A percentile compares a stretch with the other conserved stretches of the same genome.
Conservation (phyloP, 2,329 filamentous ascomycete species). For the Ophiostoma sp. region DNA sequence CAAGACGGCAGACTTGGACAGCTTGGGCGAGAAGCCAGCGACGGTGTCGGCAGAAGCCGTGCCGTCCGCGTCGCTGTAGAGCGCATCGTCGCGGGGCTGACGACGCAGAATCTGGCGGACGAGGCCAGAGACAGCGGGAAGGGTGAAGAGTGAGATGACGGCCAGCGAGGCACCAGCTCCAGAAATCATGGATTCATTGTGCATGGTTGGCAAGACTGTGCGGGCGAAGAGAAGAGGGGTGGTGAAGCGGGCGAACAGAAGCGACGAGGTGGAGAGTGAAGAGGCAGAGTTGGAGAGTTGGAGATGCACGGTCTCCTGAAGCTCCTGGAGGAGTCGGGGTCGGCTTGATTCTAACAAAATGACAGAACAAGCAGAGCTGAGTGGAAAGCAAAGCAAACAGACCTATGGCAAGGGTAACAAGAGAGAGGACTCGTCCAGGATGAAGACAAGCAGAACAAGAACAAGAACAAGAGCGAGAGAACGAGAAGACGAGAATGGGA, state of each 20-base stretch:
- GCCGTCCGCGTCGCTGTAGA: conserved; percentile 66
- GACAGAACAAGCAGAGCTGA: background rate
- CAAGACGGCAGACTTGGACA: conserved; percentile 51
- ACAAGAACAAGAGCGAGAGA: background rate
- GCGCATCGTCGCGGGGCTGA: conserved; percentile 34
- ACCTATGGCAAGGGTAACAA: background rate
- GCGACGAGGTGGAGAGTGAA: background rate
- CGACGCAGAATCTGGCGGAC: conserved; percentile 30
- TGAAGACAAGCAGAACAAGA: too few relatives aligned
- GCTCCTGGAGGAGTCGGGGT: background rate
- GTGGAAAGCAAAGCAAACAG: background rate
- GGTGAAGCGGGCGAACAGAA: background rate
- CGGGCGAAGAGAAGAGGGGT: background rate
- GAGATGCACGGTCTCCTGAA: background rate
- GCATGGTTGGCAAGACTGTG: conserved; percentile 27
- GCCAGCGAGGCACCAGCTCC: conserved; percentile 30
- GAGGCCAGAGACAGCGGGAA: conserved; percentile 31
- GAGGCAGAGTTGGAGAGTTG: background rate
- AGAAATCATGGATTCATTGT: conserved; percentile 30
- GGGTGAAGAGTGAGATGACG: conserved; percentile 31
- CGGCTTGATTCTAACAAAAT: conserved; percentile 11
- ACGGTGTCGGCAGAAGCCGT: conserved; percentile 59
- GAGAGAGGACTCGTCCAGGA: too few relatives aligned
- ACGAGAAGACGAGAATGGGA: background rate
- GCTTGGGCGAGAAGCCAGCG: conserved; percentile 55